Evolutionary conservation across 441 rosid species (phyloP).

Genomic region (California macrophylla): DNA sequence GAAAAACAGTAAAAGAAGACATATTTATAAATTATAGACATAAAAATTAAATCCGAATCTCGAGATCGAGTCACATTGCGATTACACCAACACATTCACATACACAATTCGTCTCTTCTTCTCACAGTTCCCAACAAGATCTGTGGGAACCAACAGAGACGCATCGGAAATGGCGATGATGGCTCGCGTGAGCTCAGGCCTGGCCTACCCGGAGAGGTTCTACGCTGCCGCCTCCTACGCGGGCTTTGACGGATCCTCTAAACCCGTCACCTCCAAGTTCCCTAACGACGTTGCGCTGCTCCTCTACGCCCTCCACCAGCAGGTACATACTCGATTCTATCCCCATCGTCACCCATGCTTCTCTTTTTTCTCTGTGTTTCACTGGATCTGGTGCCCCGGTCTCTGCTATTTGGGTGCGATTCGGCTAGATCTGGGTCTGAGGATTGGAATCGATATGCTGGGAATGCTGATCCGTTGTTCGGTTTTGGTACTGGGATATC

Average conservation of each 20-base stretch:
- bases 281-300: conserved; percentile 72
- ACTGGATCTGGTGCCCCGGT: neutral
- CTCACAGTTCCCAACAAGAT: neutral
- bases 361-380: neutral
- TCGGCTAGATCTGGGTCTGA: conserved; percentile 25
- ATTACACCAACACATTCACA: neutral
- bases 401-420: conserved; percentile 1
- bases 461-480: conserved; percentile 12
- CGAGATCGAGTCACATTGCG: neutral
- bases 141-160: neutral
- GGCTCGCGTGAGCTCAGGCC: conserved; percentile 90
- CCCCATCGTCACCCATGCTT: neutral
- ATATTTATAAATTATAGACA: neutral
- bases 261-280: conserved; percentile 58
- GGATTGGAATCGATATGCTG: neutral
- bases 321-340: conserved; percentile 35
- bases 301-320: conserved; percentile 81
- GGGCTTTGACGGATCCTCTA: conserved; percentile 87
- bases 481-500: neutral
- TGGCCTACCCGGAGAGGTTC: conserved; percentile 92
- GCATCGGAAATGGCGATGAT: conserved; percentile 38
- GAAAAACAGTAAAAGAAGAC: neutral
- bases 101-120: neutral
- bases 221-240: conserved; percentile 81
- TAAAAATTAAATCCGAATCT: neutral